These are phyloP conservation scores for Litsea cubeba DNA, from an alignment of 164 flowering plant species.

Conservation along the genomic window DNA sequence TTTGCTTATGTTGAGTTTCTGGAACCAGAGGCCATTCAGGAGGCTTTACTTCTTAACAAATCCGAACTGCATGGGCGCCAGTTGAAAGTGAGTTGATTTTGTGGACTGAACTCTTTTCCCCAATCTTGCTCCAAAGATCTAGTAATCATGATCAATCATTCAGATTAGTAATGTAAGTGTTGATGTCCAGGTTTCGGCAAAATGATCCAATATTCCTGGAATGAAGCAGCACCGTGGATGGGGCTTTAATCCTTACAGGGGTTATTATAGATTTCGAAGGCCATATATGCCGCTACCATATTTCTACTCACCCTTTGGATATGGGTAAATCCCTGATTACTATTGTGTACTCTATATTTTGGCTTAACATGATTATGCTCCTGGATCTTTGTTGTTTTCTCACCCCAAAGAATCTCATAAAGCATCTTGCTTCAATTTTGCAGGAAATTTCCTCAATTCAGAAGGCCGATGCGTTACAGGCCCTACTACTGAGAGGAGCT, in stretches of 20 bases:
- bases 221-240: conserved; percentile 13
- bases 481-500: conserved; percentile 35
- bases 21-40: conserved; percentile 16
- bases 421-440: conserved; percentile 5
- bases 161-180: background rate
- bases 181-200: conserved; percentile 11
- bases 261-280: conserved; percentile 3
- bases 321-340: conserved; percentile 12
- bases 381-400: background rate
- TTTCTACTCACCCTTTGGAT: conserved; percentile 14
- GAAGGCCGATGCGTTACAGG: conserved; percentile 52
- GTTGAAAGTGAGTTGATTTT: conserved; percentile 8
- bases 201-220: conserved; percentile 15
- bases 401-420: background rate
- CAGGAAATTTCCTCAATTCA: conserved; percentile 62
- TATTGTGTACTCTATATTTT: background rate
- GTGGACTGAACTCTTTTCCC: background rate
- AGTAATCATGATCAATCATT: background rate
- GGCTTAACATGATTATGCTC: background rate
- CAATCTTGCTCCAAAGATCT: background rate
- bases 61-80: conserved; percentile 16
- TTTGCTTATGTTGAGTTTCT: conserved; percentile 17
- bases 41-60: conserved; percentile 15
- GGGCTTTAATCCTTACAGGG: conserved; percentile 9
- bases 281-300: conserved; percentile 9